Percentiles rank a stretch among this genome's conserved stretches.
phyloP scores from a whole-genome alignment of 169 alveolate species.

The Amoebophrya sp. region DNA sequence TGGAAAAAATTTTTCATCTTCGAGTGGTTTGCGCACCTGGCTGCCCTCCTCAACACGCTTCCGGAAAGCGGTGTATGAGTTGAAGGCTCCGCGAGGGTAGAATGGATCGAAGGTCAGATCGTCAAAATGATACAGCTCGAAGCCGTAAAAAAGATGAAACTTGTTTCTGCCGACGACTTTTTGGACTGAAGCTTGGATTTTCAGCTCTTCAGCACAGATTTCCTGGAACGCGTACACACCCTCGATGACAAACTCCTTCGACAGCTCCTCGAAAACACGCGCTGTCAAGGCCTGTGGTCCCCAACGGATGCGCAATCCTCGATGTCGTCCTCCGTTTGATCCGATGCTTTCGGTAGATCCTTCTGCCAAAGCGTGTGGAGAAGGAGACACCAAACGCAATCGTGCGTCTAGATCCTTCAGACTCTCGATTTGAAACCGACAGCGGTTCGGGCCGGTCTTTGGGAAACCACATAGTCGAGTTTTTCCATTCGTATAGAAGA shows the following conservation, averaged over 20 bases:
- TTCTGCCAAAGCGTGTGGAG: too few species aligned
- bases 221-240: conserved; percentile 37
- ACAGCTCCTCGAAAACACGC: conserved; percentile 41
- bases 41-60: conserved; percentile 41
- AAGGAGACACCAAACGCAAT: too few species aligned
- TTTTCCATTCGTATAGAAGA: conserved; percentile 34
- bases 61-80: conserved; percentile 44
- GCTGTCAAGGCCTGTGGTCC: conserved; percentile 29
- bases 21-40: conserved; percentile 4
- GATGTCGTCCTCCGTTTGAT: too few species aligned
- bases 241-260: conserved; percentile 30
- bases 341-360: too few species aligned
- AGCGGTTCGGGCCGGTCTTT: conserved; percentile 37
- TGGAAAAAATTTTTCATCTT: neutral
- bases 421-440: conserved; percentile 42
- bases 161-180: neutral
- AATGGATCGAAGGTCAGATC: conserved; percentile 36
- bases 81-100: conserved; percentile 37
- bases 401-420: neutral
- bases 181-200: conserved; percentile 27
- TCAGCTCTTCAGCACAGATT: conserved; percentile 42
- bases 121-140: conserved; percentile 42
- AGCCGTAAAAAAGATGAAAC: conserved; percentile 38
- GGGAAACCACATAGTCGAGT: conserved; percentile 40
- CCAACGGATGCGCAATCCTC: too few species aligned